Evolutionary conservation across 2,329 filamentous ascomycete genomes (phyloP).

Genomic region (Didymella glomerata): DNA sequence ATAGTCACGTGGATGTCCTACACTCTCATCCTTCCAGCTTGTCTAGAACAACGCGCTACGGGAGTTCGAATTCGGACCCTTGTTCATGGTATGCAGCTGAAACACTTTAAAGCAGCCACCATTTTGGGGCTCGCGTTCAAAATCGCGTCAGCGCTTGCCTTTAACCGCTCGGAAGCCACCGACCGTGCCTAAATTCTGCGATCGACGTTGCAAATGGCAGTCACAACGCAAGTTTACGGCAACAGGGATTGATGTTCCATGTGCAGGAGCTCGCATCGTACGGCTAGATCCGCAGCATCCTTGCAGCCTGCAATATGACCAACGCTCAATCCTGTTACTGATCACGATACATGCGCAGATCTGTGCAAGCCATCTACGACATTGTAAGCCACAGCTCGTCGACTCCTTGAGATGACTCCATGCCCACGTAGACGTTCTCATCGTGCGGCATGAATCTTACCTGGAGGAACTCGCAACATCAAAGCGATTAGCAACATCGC

Average conservation of each 20-base stretch:
- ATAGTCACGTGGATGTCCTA: neutral
- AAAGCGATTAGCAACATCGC: neutral
- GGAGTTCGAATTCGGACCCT: neutral
- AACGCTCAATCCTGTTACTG: neutral
- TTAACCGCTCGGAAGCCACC: neutral
- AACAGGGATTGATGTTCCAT: neutral
- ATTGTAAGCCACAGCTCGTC: neutral
- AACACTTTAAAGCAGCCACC: neutral
- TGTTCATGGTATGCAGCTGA: neutral
- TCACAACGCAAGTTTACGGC: neutral
- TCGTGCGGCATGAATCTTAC: neutral
- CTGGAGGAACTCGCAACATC: neutral
- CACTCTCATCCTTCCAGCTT: neutral
- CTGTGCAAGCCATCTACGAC: neutral
- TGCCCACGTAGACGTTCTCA: too few species aligned
- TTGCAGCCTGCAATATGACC: neutral
- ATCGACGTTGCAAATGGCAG: neutral
- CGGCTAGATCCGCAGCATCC: conserved; percentile 2
- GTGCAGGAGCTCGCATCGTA: neutral
- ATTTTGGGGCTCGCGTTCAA: neutral
- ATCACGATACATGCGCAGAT: neutral
- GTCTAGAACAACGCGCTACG: neutral
- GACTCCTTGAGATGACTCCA: neutral
- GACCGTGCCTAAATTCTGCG: neutral
- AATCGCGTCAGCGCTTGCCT: neutral